Conservation (phyloP, 208 protist species). For the Trypanosoma avium region DNA sequence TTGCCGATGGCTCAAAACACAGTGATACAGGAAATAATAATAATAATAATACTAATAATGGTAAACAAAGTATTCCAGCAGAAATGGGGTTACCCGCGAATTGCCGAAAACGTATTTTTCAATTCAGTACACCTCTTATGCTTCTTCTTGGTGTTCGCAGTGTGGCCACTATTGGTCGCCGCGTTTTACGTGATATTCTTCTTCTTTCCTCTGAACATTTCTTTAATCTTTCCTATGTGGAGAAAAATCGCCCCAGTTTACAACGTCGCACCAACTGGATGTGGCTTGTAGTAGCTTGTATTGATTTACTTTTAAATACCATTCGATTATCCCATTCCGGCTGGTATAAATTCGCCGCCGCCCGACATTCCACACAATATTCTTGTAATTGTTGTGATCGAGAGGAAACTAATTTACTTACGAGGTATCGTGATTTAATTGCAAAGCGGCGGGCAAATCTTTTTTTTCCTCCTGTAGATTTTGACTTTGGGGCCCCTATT, state of each 20-base stretch:
- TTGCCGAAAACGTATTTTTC: constrained; percentile 45
- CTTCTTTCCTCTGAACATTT: constrained; percentile 75
- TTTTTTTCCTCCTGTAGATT: constrained; percentile 68
- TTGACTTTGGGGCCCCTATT: constrained; percentile 82
- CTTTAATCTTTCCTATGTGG: constrained; percentile 42
- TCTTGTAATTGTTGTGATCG: constrained; percentile 62
- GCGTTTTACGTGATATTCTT: constrained; percentile 69
- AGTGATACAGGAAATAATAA: neutral
- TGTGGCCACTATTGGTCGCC: constrained; percentile 58
- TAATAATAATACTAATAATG: neutral
- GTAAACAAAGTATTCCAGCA: constrained; percentile 27
- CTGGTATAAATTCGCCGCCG: constrained; percentile 75
- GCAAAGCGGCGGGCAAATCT: constrained; percentile 63
- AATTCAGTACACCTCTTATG: constrained; percentile 74
- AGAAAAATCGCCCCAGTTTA: constrained; percentile 53
- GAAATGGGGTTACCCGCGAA: constrained; percentile 43
- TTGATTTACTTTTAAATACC: constrained; percentile 81
- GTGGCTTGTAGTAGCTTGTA: constrained; percentile 67
- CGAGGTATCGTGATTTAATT: constrained; percentile 52
- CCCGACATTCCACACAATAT: constrained; percentile 52
- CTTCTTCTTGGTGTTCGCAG: constrained; percentile 70
- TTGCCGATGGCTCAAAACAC: too few relatives aligned
- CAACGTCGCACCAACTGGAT: constrained; percentile 58
- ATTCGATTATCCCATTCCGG: constrained; percentile 58
- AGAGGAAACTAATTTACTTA: constrained; percentile 38